Base-by-base conservation (phyloP, 768 basidiomycete genomes). In the Amanita inopinata region DNA sequence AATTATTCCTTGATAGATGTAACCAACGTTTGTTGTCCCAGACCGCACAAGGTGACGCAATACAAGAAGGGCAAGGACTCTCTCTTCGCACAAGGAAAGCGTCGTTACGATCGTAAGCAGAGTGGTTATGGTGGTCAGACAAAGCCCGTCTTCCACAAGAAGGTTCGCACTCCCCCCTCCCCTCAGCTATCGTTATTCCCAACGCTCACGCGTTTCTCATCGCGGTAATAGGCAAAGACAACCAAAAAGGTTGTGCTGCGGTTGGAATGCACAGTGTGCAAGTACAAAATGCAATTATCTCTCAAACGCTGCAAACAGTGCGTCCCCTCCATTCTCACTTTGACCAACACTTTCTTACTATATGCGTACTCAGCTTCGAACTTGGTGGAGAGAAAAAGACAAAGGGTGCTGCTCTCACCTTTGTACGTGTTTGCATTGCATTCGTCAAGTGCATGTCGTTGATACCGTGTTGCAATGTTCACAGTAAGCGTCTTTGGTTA, bases 41-140 rank as follows among this genome's bases (percentile, higher is more conserved):
- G 89, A 50, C 93, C 93, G 46, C 94, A 98, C 73, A 99, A 99
- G 69, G 94, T 99, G 58, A 97, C 94, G 46, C 94, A 99, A 65
- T 99, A 98, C 80, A 99, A 99, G 83, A 96, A 90, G 78, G 96
- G 96, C 63, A 98, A 99, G 71, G 94, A 90, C 62, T 98, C 96
- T 47, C 70, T 93, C 50, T 87, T 88, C 62, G 96, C 89, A 40
- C 94, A 99, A 72, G 96, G 96, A 72, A 98, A 99, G 82, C 87
- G 96, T 59, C 91, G 96, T 73, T 98, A 99, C 71, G 96, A 98
- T 74, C 84, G 94, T 59, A 94, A 96, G 79, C 92, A 88, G 67
- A 84, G 83, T 51, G 88, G 94, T 69, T 98, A 97, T 71, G 94
- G 94, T 85, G 94, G 94, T 71, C 94, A 99, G 77, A 99, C 94